Evolutionary conservation across 2,329 filamentous ascomycete genomes (phyloP).

Genomic region (Fusarium sacchari): DNA sequence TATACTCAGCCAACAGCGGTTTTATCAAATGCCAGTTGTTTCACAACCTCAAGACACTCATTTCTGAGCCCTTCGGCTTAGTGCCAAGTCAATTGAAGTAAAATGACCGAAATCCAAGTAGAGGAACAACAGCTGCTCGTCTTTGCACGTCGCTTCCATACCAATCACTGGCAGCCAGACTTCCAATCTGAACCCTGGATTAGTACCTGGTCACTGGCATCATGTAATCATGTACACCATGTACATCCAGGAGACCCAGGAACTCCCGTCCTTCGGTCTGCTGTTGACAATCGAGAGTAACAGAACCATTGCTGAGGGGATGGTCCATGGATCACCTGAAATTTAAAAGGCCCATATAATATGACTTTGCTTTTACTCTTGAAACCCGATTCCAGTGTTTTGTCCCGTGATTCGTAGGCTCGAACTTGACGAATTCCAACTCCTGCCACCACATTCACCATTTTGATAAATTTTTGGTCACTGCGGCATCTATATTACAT

Average conservation of each 20-base stretch:
- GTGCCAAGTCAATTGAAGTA: neutral
- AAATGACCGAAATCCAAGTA: neutral
- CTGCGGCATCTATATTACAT: constrained; percentile 37
- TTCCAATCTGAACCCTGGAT: constrained; percentile 11
- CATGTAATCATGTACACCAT: too few species aligned
- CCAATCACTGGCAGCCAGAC: constrained; percentile 21
- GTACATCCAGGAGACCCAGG: neutral
- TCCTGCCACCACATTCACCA: constrained; percentile 11
- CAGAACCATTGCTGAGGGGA: neutral
- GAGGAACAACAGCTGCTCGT: neutral
- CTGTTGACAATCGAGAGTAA: neutral
- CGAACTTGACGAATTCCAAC: constrained; percentile 16
- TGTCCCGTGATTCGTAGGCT: constrained; percentile 18
- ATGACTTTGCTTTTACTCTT: constrained; percentile 10
- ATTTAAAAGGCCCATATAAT: neutral
- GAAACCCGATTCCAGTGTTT: constrained; percentile 8
- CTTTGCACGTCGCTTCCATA: neutral
- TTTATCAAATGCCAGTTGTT: neutral
- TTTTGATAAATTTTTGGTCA: constrained; percentile 2
- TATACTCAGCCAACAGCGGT: neutral
- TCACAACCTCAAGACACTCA: constrained; percentile 12
- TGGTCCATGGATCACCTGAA: neutral
- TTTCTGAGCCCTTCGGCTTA: neutral
- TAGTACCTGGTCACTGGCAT: neutral
- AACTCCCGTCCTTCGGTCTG: neutral